Conservation (phyloP, 2,329 filamentous ascomycete species). For the Xylaria sp. region DNA sequence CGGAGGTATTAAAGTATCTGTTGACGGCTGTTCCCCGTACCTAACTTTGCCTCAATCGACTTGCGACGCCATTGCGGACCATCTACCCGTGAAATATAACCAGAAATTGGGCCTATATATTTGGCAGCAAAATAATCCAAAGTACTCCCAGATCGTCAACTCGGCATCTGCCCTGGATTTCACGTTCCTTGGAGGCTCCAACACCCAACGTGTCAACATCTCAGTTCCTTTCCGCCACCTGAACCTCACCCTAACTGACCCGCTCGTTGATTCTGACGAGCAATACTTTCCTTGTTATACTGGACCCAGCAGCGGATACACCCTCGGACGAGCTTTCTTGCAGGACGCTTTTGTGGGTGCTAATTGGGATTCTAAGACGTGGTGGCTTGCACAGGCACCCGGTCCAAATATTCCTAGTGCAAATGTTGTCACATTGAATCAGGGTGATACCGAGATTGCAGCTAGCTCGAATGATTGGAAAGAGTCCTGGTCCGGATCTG, state of each 20-base stretch:
- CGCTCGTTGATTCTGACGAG: slow-evolving; percentile 49
- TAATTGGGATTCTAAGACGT: slow-evolving; percentile 52
- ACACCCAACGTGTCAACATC: slow-evolving; percentile 53
- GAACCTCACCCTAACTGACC: slow-evolving; percentile 55
- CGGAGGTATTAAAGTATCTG: slow-evolving; percentile 46
- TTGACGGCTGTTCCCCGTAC: slow-evolving; percentile 55
- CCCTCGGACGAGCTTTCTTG: slow-evolving; percentile 58
- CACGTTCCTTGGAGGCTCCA: slow-evolving; percentile 51
- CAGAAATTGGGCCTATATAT: slow-evolving; percentile 54
- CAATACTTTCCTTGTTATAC: slow-evolving; percentile 59
- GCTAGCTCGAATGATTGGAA: slow-evolving; percentile 50
- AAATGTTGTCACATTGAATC: slow-evolving; percentile 39
- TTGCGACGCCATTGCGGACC: slow-evolving; percentile 54
- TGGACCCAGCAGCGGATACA: slow-evolving; percentile 43
- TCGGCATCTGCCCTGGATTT: slow-evolving; percentile 57
- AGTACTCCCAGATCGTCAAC: slow-evolving; percentile 53
- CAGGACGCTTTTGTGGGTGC: slow-evolving; percentile 60
- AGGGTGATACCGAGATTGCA: slow-evolving; percentile 39
- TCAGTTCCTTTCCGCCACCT: slow-evolving; percentile 56
- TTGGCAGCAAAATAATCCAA: slow-evolving; percentile 53
- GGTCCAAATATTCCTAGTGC: slow-evolving; percentile 51
- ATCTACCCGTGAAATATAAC: slow-evolving; percentile 55
- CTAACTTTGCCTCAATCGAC: slow-evolving; percentile 55
- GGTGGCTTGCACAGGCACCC: slow-evolving; percentile 57
- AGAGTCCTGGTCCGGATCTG: slow-evolving; percentile 48